These are phyloP conservation scores for Cyclotella choctawhatcheeana DNA, from an alignment of 108 stramenopile species.

Conservation along the genomic window DNA sequence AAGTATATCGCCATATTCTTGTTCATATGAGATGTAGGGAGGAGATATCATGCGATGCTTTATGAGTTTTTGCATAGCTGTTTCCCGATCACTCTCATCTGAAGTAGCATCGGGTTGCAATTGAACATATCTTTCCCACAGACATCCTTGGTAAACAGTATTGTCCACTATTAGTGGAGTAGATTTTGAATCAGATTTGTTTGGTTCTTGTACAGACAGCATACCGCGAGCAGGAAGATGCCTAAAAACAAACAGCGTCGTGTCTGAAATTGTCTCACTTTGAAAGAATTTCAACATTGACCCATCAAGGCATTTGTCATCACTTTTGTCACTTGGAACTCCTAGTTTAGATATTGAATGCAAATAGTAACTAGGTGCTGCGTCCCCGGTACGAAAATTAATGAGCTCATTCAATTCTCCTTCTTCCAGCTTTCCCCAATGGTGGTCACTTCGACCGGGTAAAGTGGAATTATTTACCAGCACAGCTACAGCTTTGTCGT, in stretches of 20 bases:
- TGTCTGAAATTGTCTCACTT: conserved; percentile 4
- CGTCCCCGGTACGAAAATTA: conserved; percentile 50
- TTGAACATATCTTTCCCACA: conserved; percentile 62
- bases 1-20: conserved; percentile 57
- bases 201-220: conserved; percentile 7
- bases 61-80: conserved; percentile 18
- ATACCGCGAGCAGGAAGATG: conserved; percentile 12
- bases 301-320: background rate
- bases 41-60: conserved; percentile 66
- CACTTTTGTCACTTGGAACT: background rate
- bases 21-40: conserved; percentile 58
- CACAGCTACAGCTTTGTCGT: conserved; percentile 40
- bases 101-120: conserved; percentile 14
- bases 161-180: too few relatives aligned
- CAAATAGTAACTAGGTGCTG: conserved; percentile 47
- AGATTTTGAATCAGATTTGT: background rate
- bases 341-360: conserved; percentile 30
- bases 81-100: conserved; percentile 11
- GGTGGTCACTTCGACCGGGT: background rate
- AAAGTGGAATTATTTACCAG: conserved; percentile 22
- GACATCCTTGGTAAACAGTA: conserved; percentile 56
- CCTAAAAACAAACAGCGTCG: conserved; percentile 11
- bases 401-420: conserved; percentile 37
- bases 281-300: background rate
- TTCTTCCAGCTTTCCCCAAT: conserved; percentile 38